phyloP scores from a whole-genome alignment of 176 grass and related monocot genomes.

The Tuctoria greenei region DNA sequence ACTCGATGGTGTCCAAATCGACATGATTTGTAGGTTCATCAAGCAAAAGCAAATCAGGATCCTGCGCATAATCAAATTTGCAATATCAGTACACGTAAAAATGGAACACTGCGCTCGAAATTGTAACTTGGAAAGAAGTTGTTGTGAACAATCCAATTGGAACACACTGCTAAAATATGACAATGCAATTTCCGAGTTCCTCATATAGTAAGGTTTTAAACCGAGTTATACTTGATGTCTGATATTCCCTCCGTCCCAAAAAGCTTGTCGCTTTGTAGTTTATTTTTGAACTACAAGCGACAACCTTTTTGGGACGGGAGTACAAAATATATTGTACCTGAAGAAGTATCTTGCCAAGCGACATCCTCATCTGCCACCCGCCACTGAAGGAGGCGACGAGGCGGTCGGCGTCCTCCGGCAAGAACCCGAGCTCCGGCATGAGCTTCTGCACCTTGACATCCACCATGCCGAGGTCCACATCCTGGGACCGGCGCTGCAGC shows the following conservation, averaged over 20 bases:
- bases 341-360: constrained; percentile 96
- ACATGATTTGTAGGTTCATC: constrained; percentile 98
- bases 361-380: constrained; percentile 98
- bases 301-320: too few species aligned
- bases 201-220: neutral
- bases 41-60: constrained; percentile 92
- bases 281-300: too few species aligned
- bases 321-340: too few species aligned
- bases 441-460: constrained; percentile 92
- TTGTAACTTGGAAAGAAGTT: neutral
- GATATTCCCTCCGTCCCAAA: too few species aligned
- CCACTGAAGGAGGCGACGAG: constrained; percentile 87
- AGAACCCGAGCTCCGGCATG: constrained; percentile 89
- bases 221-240: neutral
- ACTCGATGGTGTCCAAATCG: constrained; percentile 94
- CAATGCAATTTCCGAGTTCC: constrained; percentile 5
- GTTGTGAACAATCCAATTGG: neutral
- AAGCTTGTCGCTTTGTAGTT: too few species aligned
- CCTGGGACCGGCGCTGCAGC: constrained; percentile 70
- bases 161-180: neutral
- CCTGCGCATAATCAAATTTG: constrained; percentile 46
- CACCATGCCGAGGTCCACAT: constrained; percentile 68
- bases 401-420: constrained; percentile 71
- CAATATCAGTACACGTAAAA: constrained; percentile 9
- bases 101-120: neutral